Evolutionary conservation across 495 filamentous ascomycete species (phyloP), one percentile per base, ranked within the genome.

Genomic region (Tuber indicum): DNA sequence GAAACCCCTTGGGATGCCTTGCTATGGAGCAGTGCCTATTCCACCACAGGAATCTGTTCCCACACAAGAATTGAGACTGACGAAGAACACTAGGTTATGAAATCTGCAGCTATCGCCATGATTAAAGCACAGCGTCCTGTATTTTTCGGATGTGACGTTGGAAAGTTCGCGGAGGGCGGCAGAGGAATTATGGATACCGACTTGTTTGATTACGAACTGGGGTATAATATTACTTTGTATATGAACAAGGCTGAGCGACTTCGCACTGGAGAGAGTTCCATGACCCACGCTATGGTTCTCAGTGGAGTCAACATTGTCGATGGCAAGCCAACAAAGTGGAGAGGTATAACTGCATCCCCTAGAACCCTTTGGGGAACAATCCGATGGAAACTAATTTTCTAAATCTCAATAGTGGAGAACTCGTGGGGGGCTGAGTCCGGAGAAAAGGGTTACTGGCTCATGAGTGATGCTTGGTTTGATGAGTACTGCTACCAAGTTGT

Each of bases 221-320:
- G 91, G 7, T 94, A 96, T 85, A 92, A 94, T 76, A 85, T 94
- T 76, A 84, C 84, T 16, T 86, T 96, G 70, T 79, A 84, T 41
- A 86, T 94, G 87, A 88, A 86, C 81, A 97, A 96, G 86, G 90
- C 91, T 3, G 87, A 92, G 72, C 84, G 93, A 0, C 85, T 96
- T 21, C 84, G 87, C 77, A 91, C 90, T 0, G 90, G 91, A 8
- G 93, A 96, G 85, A 89, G 88, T 36, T 85, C 87, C 9, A 95
- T 97, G 93, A 97, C 93, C 12, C 93, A 96, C 81, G 93, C 93
- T 0, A 97, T 97, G 93, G 92, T 96, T 3, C 85, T 97, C 70
- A 96, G 92, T 5, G 94, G 88, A 0, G 93, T 96, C 71, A 92
- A 96, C 83, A 77, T 96, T 14, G 84, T 84, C n/a, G 86, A 89